Evolutionary conservation across 2,329 filamentous ascomycete genomes (phyloP).

Genomic region (Alternaria metachromatica): DNA sequence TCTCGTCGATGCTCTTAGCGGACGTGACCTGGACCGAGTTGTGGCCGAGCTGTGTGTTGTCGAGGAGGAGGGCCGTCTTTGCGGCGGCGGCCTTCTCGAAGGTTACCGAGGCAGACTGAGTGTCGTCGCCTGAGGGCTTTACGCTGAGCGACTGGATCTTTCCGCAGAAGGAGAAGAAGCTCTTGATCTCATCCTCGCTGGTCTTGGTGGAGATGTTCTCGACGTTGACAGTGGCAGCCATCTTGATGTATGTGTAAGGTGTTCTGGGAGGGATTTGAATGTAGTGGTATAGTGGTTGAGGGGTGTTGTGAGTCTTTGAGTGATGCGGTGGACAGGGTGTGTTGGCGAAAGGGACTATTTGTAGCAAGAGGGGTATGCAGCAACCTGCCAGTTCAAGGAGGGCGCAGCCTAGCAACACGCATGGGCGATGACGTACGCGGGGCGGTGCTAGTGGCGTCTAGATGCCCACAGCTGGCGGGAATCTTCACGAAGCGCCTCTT

Average conservation of each 20-base stretch:
- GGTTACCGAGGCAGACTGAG: constrained; percentile 86
- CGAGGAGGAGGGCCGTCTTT: constrained; percentile 94
- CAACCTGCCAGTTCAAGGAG: constrained; percentile 18
- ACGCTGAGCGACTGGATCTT: constrained; percentile 88
- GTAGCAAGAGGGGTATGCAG: constrained; percentile 19
- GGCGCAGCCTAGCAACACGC: constrained; percentile 17
- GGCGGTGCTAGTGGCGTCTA: constrained; percentile 24
- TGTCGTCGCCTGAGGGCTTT: constrained; percentile 66
- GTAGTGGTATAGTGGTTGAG: not conserved
- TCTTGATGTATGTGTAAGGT: constrained; percentile 34
- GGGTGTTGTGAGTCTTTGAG: not conserved
- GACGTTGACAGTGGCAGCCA: constrained; percentile 78
- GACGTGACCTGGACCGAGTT: constrained; percentile 79
- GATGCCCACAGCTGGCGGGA: constrained; percentile 21
- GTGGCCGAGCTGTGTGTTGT: constrained; percentile 90
- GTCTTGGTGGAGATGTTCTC: constrained; percentile 86
- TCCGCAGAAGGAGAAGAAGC: constrained; percentile 97
- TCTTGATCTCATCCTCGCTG: constrained; percentile 86
- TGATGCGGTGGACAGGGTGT: not conserved
- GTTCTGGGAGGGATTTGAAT: not conserved
- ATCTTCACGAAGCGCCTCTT: constrained; percentile 26
- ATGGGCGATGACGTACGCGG: constrained; percentile 28
- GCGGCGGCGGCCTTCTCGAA: constrained; percentile 98
- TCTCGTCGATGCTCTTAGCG: constrained; percentile 69
- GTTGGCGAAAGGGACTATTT: constrained; percentile 13